Evolutionary conservation across 805 yeast genomes (phyloP).

Genomic region (Candida xyloterini): DNA sequence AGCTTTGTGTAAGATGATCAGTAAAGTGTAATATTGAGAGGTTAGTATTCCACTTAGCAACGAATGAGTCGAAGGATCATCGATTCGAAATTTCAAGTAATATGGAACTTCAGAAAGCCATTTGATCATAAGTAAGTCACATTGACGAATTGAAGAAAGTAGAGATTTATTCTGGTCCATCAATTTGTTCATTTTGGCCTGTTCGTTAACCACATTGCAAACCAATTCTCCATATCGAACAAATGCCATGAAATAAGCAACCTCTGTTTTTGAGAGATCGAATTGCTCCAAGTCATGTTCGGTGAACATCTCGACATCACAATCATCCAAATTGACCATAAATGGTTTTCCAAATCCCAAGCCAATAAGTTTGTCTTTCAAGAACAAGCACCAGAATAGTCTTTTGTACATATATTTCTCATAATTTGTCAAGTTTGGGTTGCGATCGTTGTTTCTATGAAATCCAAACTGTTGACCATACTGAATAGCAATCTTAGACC

Average conservation of each 20-base stretch:
- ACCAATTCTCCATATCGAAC: slow-evolving; percentile 69
- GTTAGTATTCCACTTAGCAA: slow-evolving; percentile 58
- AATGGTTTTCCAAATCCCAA: slow-evolving; percentile 74
- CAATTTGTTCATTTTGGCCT: slow-evolving; percentile 68
- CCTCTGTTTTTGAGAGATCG: slow-evolving; percentile 46
- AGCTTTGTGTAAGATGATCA: slow-evolving; percentile 68
- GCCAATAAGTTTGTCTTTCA: slow-evolving; percentile 66
- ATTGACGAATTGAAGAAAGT: slow-evolving; percentile 45
- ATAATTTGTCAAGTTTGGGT: slow-evolving; percentile 13
- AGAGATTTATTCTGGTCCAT: slow-evolving; percentile 41
- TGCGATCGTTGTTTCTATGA: slow-evolving; percentile 44
- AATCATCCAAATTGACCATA: slow-evolving; percentile 64
- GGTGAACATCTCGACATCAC: slow-evolving; percentile 71
- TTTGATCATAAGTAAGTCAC: slow-evolving; percentile 73
- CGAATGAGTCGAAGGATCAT: slow-evolving; percentile 50
- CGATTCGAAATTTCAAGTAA: slow-evolving; percentile 58
- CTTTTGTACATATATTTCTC: slow-evolving; percentile 26
- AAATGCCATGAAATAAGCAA: slow-evolving; percentile 56
- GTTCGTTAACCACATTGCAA: slow-evolving; percentile 65
- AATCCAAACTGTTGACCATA: slow-evolving; percentile 76
- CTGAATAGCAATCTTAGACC: slow-evolving; percentile 70
- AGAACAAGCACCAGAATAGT: slow-evolving; percentile 71
- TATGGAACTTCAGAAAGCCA: slow-evolving; percentile 71
- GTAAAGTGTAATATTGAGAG: slow-evolving; percentile 69
- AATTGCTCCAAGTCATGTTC: slow-evolving; percentile 63